A percentile compares a stretch with the other conserved stretches of the same genome.
Conservation (phyloP, 2,329 filamentous ascomycete species). For the Cercospora canescens region DNA sequence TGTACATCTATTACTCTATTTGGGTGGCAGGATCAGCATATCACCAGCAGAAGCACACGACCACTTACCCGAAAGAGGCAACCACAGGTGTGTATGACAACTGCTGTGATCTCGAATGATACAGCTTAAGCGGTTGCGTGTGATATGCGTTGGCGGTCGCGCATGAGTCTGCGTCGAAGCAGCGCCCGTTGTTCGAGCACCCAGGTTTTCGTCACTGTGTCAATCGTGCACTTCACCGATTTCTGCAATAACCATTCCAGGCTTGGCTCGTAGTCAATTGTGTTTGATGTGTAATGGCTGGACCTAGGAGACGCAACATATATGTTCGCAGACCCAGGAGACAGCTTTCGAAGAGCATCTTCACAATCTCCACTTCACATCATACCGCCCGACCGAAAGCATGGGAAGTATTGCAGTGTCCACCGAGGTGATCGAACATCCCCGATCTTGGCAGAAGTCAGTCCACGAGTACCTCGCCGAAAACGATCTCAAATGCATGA, state of each 20-base stretch:
- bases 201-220: background rate
- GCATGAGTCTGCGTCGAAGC: background rate
- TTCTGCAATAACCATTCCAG: background rate
- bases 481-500: slow-evolving; percentile 3
- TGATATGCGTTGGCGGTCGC: background rate
- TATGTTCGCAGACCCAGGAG: background rate
- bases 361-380: background rate
- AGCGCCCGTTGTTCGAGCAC: background rate
- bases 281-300: background rate
- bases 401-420: slow-evolving; percentile 1
- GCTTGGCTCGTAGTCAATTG: background rate
- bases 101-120: background rate
- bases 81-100: background rate
- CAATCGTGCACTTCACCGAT: background rate
- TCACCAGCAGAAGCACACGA: background rate
- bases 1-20: background rate
- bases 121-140: background rate
- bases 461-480: slow-evolving; percentile 9
- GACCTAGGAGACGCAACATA: background rate
- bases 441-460: slow-evolving; percentile 9
- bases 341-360: background rate
- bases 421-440: slow-evolving; percentile 7
- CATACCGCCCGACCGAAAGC: background rate
- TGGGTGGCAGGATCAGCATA: background rate
- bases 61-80: background rate